phyloP scores from a whole-genome alignment of 257 asterid genomes.

The Forsythia suspensa region DNA sequence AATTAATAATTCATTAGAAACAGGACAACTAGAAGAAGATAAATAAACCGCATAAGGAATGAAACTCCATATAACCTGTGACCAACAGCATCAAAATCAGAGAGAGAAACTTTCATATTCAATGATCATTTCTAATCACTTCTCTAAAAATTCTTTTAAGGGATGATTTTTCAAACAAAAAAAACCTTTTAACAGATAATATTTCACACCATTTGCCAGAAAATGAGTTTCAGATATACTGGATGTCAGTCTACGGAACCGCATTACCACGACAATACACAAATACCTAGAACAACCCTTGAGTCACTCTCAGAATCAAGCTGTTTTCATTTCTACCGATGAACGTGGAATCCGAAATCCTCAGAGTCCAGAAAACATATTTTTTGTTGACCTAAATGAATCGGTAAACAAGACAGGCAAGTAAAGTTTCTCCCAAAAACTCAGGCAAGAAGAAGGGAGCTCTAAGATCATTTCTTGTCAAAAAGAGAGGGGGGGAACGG shows the following conservation, averaged over 20 bases:
- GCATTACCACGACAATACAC: not conserved
- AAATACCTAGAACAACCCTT: conserved; percentile 2
- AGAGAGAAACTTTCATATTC: not conserved
- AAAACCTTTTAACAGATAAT: not conserved
- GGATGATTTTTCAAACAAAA: not conserved
- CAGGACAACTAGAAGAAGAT: not conserved
- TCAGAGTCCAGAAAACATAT: not conserved
- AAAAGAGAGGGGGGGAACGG: not conserved
- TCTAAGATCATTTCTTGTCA: not conserved
- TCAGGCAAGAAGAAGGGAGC: conserved; percentile 2
- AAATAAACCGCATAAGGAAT: not conserved
- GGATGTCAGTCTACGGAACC: not conserved
- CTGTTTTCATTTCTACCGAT: not conserved
- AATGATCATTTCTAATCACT: not conserved
- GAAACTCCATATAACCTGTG: not conserved
- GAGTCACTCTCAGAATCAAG: not conserved
- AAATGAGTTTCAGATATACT: not conserved
- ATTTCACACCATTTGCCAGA: not conserved
- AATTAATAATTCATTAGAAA: conserved; percentile 1
- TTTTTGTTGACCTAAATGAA: not conserved
- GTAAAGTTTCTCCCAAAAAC: conserved; percentile 4
- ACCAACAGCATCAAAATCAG: not conserved
- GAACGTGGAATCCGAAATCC: not conserved
- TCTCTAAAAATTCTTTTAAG: not conserved
- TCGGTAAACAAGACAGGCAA: conserved; percentile 3